Base-by-base conservation (phyloP, 2,329 filamentous ascomycete species). In the Magnaporthiopsis incrustans region DNA sequence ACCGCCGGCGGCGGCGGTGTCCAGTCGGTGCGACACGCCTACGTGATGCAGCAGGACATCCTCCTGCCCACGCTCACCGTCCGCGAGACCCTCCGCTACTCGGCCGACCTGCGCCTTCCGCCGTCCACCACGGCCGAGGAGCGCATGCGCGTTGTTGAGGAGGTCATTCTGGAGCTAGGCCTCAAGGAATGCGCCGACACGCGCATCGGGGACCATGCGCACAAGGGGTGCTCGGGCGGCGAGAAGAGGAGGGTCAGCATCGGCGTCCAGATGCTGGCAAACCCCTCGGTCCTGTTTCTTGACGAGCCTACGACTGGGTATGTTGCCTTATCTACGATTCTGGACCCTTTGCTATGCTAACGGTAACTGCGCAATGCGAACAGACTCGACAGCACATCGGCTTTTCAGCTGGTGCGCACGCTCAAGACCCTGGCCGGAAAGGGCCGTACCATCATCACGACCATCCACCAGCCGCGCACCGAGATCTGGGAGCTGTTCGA, bases 401-500 rank as follows among this genome's bases (percentile, higher is more conserved):
- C 90, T 0, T 91, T 86, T 68, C 89, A 92, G 68, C 81, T 93
- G 0, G 80, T 92, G 0, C 80, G 85, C 38, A 92, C 89, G 0
- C 74, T 92, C 11, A 91, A 91, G 70, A 79, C 77, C 10, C 78
- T 93, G 2, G 87, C 89, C 0, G 78, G 79, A 50, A 88, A 88
- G 71, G 89, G 89, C 0, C 78, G 89, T 30, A 92, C 89, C 0
- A 80, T 92, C 64, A 83, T 92, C 18, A 87, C 87, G 0, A 91
- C 89, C 0, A 90, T 93, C 50, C 90, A 93, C 71, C 88, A 91
- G 67, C 90, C 90, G 26, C 81, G 90, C 26, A 91, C 89, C 0
- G 90, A 92, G 72, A 92, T 93, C 18, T 93, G 89, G 89, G 82
- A 85, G 38, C 79, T 92, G 22, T 90, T 93, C 70, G 89, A 92